These are phyloP conservation scores for Fusarium subtropicale DNA, from an alignment of 2,329 filamentous ascomycete species.

Conservation along the genomic window DNA sequence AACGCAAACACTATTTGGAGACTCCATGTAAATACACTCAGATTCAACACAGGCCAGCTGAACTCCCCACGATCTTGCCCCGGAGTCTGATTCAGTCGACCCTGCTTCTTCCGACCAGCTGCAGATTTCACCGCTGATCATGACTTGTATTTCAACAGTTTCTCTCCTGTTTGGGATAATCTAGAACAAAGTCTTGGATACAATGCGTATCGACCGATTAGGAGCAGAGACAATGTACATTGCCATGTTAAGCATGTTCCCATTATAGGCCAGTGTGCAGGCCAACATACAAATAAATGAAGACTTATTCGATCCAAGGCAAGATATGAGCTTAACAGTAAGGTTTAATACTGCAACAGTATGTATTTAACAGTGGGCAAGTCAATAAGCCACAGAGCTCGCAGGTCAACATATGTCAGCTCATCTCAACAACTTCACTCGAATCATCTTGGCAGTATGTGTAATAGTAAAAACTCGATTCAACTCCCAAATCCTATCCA, in stretches of 20 bases:
- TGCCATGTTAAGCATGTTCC: not conserved
- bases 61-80: conserved; percentile 19
- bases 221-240: not conserved
- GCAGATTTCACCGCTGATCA: conserved; percentile 41
- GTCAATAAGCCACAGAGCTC: too few species aligned
- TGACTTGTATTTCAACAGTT: conserved; percentile 3
- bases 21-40: not conserved
- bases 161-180: not conserved
- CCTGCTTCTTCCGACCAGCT: conserved; percentile 43
- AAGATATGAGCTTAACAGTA: too few species aligned
- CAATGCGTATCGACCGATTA: not conserved
- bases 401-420: not conserved
- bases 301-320: too few species aligned
- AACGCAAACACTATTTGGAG: not conserved
- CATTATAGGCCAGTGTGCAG: too few species aligned
- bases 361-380: too few species aligned
- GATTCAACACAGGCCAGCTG: not conserved
- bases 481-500: conserved; percentile 5
- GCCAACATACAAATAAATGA: too few species aligned
- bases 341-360: too few species aligned
- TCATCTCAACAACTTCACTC: not conserved
- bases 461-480: conserved; percentile 3
- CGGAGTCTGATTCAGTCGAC: conserved; percentile 5
- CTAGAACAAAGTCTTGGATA: not conserved
- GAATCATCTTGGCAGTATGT: not conserved